Evolutionary conservation across 148 eudicot genomes (phyloP), one percentile per base, ranked within the genome.

Genomic region (Heliamphora exappendiculata): DNA sequence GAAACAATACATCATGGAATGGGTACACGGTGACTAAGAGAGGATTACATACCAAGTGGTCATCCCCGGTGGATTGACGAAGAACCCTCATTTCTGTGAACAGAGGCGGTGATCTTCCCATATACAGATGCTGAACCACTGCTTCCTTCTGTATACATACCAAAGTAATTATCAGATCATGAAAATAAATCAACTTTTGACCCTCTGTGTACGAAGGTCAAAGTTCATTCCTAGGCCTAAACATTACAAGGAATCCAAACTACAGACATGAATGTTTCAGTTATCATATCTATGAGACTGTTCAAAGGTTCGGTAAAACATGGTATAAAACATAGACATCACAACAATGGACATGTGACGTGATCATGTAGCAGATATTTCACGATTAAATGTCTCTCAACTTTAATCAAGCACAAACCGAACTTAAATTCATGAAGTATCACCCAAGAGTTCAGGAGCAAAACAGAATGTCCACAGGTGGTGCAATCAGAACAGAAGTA

Each of bases 81-180:
- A 87, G 88, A 79, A 95, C 94, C 81, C 99, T 89, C 75, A 95
- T 89, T 39, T 93, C 97, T 44, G 99, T 95, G 76, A 95, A 81
- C 72, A 91, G 78, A 24, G 99, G 99, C 4, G 99, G 98, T 22
- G 85, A 77, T 81, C 98, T 86, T 78, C 99, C 99, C 88, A 95
- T 74, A 84, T 93, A 93, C 51, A 95, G 87, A 42, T 86, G 86
- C 78, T 87, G 94, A 69, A 93, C 87, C 50, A 51, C 85, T 65
- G 86, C 93, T 77, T 84, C 84, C 75, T 80, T 87, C 99, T 94
- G 89, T 60, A 75, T 41, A 49, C 22, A 63, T 33, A 74, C 78
- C 51, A 29, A 84, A 68, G 28, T 47, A 57, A 41, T 13, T 64
- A 70, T 79, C 70, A 76, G 74, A 28, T 64, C 47, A 13, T 60